Conservation (phyloP, 805 yeast genomes). For the Candida broadrunensis region DNA sequence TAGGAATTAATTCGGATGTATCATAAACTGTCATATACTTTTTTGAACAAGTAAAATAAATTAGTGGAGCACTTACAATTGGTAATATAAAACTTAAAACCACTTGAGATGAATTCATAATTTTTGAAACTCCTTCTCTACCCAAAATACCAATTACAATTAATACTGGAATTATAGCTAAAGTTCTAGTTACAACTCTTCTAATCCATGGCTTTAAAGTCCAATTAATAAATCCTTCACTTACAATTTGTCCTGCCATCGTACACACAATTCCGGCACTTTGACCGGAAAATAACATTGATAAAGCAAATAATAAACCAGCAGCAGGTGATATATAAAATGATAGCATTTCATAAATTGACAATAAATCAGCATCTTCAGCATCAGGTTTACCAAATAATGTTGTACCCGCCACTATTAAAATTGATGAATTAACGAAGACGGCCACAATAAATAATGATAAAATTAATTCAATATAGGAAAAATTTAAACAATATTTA, state of each 20-base stretch:
- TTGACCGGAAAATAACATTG: constrained; percentile 46
- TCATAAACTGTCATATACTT: constrained; percentile 39
- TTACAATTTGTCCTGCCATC: constrained; percentile 46
- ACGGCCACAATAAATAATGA: constrained; percentile 42
- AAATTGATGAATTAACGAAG: constrained; percentile 43
- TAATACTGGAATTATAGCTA: constrained; percentile 42
- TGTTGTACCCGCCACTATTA: constrained; percentile 44
- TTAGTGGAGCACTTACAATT: constrained; percentile 43
- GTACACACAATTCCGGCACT: constrained; percentile 49
- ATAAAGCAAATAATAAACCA: constrained; percentile 42
- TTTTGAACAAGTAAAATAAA: constrained; percentile 39
- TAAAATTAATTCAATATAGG: constrained; percentile 37
- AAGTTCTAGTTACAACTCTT: constrained; percentile 36
- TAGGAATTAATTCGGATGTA: constrained; percentile 6
- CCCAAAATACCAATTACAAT: constrained; percentile 36
- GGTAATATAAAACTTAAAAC: constrained; percentile 43
- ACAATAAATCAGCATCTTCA: constrained; percentile 42
- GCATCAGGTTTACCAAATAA: constrained; percentile 43
- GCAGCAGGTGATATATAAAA: constrained; percentile 44
- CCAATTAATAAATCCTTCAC: constrained; percentile 47
- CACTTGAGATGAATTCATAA: constrained; percentile 45
- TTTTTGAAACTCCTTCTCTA: constrained; percentile 42
- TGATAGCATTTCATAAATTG: constrained; percentile 43
- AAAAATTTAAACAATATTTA: constrained; percentile 37
- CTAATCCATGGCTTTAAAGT: constrained; percentile 42